Percentiles rank a stretch among this genome's conserved stretches.
phyloP scores from a whole-genome alignment of 768 basidiomycete genomes.

The Leccinellum luteum region DNA sequence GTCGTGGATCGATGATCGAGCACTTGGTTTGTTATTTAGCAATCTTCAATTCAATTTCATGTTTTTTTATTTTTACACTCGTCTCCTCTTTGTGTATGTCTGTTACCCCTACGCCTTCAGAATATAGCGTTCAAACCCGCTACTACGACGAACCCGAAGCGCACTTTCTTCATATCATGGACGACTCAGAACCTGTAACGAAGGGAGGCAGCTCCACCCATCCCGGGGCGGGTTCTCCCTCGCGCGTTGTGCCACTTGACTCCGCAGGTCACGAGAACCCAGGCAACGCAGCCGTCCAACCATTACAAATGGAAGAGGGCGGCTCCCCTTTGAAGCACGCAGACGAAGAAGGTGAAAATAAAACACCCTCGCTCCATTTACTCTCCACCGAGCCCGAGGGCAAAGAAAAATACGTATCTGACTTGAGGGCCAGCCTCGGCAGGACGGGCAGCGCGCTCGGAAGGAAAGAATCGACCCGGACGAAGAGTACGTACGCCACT shows the following conservation, averaged over 20 bases:
- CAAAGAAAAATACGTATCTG: slow-evolving; percentile 1
- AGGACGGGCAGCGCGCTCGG: background rate
- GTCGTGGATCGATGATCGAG: slow-evolving; percentile 14
- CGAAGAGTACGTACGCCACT: slow-evolving; percentile 14
- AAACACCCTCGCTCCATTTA: slow-evolving; percentile 21
- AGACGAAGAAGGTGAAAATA: background rate
- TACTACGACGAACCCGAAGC: slow-evolving; percentile 48
- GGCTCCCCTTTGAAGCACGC: background rate
- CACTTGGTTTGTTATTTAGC: slow-evolving; percentile 23
- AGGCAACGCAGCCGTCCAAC: background rate
- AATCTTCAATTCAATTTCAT: slow-evolving; percentile 2
- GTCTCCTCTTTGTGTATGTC: slow-evolving; percentile 12
- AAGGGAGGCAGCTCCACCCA: background rate
- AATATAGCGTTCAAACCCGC: slow-evolving; percentile 30
- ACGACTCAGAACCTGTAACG: background rate
- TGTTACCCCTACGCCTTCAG: slow-evolving; percentile 12
- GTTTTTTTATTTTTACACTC: background rate
- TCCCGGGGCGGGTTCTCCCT: background rate
- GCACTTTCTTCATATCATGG: slow-evolving; percentile 14
- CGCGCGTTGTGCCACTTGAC: background rate
- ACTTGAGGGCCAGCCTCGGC: background rate
- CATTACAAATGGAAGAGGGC: background rate
- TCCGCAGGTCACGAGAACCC: background rate
- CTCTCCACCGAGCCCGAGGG: slow-evolving; percentile 18
- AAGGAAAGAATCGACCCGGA: slow-evolving; percentile 24